Base-by-base conservation (phyloP, 352 stramenopile genomes). In the Phytophthora hibernalis region DNA sequence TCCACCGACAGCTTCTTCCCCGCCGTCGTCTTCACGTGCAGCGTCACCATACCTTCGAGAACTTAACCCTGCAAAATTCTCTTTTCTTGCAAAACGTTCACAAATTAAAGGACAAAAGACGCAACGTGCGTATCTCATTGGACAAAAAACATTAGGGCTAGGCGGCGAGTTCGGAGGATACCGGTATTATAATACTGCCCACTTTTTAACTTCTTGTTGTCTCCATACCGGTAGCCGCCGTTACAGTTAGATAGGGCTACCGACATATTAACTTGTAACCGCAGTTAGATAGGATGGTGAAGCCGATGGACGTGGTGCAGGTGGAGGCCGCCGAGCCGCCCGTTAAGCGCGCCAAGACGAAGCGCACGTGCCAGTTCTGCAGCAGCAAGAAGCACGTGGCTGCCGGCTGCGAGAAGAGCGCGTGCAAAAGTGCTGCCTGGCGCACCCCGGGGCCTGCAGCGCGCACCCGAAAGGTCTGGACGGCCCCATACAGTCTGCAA, bases 1-100 rank as follows among this genome's bases (percentile, higher is more conserved):
- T 96, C 84, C 53, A 96, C 76, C 31, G 72, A 76, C 63, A 93
- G 85, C 72, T 92, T 93, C 66, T 90, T 91, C 35, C 88, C 88
- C 26, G 74, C 73, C 52, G 88, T 93, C 59, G 86, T 93, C 81
- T 96, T 96, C 22, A 96, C 86, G 53, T 90, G 72, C 65, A 96
- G 65, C 69, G 75, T 82, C 67, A 90, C 88, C 86, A 91, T 92
- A 10, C 24, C n/a, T 18, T 35, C 26, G 42, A 43, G n/a, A n/a
- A 13, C 33, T n/a, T n/a, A n/a, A n/a, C n/a, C n/a, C n/a, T n/a
- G n/a, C n/a, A n/a, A n/a, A n/a, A n/a, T n/a, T n/a, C n/a, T 40
- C 33, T 40, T 10, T 40, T 40, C 15, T 40, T 21, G 38, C n/a
- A n/a, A n/a, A n/a, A n/a, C n/a, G n/a, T n/a, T n/a, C n/a, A n/a